Conservation (phyloP, 2,329 filamentous ascomycete species). For the Delphinella strobiligena region DNA sequence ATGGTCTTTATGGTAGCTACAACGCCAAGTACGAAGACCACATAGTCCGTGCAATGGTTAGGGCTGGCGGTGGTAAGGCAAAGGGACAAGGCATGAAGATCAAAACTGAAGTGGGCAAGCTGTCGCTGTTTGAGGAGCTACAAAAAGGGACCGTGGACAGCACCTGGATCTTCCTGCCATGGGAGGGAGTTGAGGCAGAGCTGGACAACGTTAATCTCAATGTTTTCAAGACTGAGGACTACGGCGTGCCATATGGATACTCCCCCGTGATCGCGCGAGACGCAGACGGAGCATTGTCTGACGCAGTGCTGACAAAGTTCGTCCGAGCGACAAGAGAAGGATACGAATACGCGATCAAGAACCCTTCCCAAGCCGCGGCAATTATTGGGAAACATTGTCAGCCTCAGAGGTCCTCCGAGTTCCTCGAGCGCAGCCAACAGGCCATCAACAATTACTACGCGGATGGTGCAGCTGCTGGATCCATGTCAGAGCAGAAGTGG, state of each 20-base stretch:
- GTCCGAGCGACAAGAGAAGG: slow-evolving; percentile 17
- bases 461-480: slow-evolving; percentile 17
- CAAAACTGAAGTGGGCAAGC: slow-evolving; percentile 15
- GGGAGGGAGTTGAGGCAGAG: slow-evolving; percentile 21
- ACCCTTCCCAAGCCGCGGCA: slow-evolving; percentile 74
- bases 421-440: slow-evolving; percentile 17
- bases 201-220: slow-evolving; percentile 13
- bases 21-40: slow-evolving; percentile 21
- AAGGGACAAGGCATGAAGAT: slow-evolving; percentile 13
- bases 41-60: slow-evolving; percentile 18
- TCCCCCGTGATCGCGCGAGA: slow-evolving; percentile 29
- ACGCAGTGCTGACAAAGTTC: slow-evolving; percentile 55
- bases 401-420: slow-evolving; percentile 14
- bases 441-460: slow-evolving; percentile 19
- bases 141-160: slow-evolving; percentile 18
- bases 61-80: slow-evolving; percentile 15
- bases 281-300: slow-evolving; percentile 52
- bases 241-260: slow-evolving; percentile 20
- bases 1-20: slow-evolving; percentile 19
- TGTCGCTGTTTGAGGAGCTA: slow-evolving; percentile 18
- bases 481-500: slow-evolving; percentile 6
- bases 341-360: slow-evolving; percentile 49
- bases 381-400: slow-evolving; percentile 36
- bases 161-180: slow-evolving; percentile 22
- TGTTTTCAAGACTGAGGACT: slow-evolving; percentile 15